Evolutionary conservation across 2,329 filamentous ascomycete species (phyloP).

Genomic region (Coleophoma crateriformis): DNA sequence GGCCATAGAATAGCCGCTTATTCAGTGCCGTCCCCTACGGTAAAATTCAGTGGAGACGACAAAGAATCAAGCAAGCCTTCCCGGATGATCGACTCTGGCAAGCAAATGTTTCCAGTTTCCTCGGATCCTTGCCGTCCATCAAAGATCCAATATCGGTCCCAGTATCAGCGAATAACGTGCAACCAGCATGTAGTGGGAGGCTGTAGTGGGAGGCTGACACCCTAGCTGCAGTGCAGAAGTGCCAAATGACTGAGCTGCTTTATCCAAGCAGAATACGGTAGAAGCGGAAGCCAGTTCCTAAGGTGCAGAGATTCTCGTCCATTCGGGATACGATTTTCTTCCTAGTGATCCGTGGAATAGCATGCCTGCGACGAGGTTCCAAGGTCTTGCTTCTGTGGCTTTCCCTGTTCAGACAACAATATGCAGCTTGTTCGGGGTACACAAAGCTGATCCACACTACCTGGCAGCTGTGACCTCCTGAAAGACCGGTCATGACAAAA

Average conservation of each 20-base stretch:
- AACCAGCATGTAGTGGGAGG: background rate
- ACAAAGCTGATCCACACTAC: too few species aligned
- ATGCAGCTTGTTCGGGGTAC: too few species aligned
- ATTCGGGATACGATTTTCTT: too few species aligned
- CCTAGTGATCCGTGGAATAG: too few species aligned
- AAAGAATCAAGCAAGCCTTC: background rate
- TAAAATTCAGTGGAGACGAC: background rate
- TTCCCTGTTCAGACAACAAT: too few species aligned
- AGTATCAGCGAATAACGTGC: background rate
- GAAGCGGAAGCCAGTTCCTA: too few species aligned
- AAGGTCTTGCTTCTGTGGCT: too few species aligned
- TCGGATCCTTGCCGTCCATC: background rate
- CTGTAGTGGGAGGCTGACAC: background rate
- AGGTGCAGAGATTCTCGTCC: too few species aligned
- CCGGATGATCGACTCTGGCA: background rate
- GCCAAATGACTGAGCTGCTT: background rate
- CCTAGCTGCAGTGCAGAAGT: background rate
- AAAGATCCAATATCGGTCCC: conserved; percentile 1
- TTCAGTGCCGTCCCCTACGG: background rate
- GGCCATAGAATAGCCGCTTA: background rate
- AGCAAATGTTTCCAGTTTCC: conserved; percentile 1
- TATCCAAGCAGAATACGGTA: background rate
- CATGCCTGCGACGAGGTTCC: too few species aligned
- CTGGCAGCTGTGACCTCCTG: too few species aligned
- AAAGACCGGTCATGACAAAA: too few species aligned